Evolutionary conservation across 176 grass and related monocot species (phyloP), one percentile per base, ranked within the genome.

Genomic region (Rhipidocladum racemiflorum): DNA sequence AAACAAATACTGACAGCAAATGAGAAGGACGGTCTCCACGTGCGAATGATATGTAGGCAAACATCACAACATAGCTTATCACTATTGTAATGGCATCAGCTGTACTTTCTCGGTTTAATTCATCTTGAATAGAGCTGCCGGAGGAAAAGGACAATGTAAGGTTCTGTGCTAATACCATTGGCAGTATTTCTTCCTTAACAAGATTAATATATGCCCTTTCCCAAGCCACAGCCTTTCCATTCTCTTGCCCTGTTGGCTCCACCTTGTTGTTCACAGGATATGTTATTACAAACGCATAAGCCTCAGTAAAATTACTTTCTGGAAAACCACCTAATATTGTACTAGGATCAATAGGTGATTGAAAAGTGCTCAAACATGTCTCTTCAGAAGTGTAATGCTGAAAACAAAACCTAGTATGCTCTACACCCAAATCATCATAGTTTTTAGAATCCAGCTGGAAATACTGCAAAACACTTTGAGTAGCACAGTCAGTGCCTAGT

Each of bases 401-500:
- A 76, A 98, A 98, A 86, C 96, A 98, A 56, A 93, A 98, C 59
- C 88, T 85, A 74, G 89, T 89, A 88, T 98, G 96, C 2, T 91
- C 87, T 80, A 98, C 78, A 64, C 92, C 84, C 23, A 16, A 65
- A 84, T 55, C 78, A 91, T 90, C 88, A 79, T 90, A 91, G 0
- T 81, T 92, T 87, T 95, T 78, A 85, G 92, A 65, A 88, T 98
- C 84, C 96, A 99, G 80, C 92, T 95, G 88, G 84, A 93, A 99
- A 91, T 99, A 99, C 96, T 99, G 96, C 83, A 98, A 79, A 84
- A 98, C 75, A 89, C 96, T 98, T 87, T 98, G 96, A 78, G 92
- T 93, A 75, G 96, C 96, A 91, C 96, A 98, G 67, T 85, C 82
- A 49, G 93, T 87, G 59, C 89, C 81, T 67, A 98, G 92, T 66